Evolutionary conservation across 495 filamentous ascomycete species (phyloP), one percentile per base, ranked within the genome.

Genomic region (Trichoderma reesei): DNA sequence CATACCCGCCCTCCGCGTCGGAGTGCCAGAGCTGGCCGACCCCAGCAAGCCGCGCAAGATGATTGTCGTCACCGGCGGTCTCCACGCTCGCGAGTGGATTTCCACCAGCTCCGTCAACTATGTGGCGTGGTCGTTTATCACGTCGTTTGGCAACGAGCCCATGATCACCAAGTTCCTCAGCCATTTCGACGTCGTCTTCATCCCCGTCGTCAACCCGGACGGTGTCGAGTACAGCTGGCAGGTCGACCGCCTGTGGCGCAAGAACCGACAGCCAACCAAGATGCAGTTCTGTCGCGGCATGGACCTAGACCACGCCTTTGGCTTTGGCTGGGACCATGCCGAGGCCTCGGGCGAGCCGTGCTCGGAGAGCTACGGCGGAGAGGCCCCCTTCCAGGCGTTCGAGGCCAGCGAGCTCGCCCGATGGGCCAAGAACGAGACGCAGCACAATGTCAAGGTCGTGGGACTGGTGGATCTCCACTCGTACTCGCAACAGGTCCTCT

Each of bases 1-100:
- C 64, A 96, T 98, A 48, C 82, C 82, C 36, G 92, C 86, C 0
- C 74, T 98, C 51, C 87, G 89, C 63, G 79, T 98, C n/a, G 91
- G 94, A 26, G 80, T 85, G 7, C 76, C 83, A 54, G 72, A 78
- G 5, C 77, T 76, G 62, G 70, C 80, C 16, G 63, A n/a, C 18
- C 67, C 72, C 1, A 68, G 73, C 0, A 65, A 65, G 3, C 82
- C 80, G 0, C 73, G 75, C 33, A 90, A 92, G 71, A 92, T 89
- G 2, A 86, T 98, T 62, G 79, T 98, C 46, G 79, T 98, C 11
- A 83, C 86, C 0, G 94, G 92, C 38, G 94, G 93, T 31, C 82
- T 86, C 60, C 94, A 98, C 73, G 93, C 91, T 3, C 83, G 94
- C 9, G 94, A 98, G 78, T 98, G 94, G 94, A 94, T 98, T 66